A percentile compares a stretch with the other conserved stretches of the same genome.
Conservation (phyloP, 768 basidiomycete species). For the Psilocybe tampanensis region DNA sequence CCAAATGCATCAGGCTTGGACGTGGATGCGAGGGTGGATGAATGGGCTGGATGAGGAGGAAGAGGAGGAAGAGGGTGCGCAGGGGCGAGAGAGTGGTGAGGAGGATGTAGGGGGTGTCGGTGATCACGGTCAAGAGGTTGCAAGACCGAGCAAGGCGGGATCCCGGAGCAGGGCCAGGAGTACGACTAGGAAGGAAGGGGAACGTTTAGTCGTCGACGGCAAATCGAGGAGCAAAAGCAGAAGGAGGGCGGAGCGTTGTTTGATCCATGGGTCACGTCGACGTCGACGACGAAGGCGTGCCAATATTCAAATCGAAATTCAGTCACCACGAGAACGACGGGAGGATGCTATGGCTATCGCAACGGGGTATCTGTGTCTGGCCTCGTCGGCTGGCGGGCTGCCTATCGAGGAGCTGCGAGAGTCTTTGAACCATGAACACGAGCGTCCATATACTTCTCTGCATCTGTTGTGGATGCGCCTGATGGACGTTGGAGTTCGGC, state of each 20-base stretch:
- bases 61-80: neutral
- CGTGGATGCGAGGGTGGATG: neutral
- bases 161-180: neutral
- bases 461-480: neutral
- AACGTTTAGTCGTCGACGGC: neutral
- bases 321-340: constrained; percentile 6
- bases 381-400: neutral
- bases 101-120: neutral
- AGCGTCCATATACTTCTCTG: neutral
- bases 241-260: neutral
- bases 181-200: neutral
- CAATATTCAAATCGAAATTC: constrained; percentile 4
- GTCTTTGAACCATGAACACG: neutral
- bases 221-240: neutral
- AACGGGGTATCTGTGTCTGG: constrained; percentile 3
- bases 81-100: neutral
- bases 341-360: constrained; percentile 15
- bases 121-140: neutral
- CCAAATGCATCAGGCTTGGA: neutral
- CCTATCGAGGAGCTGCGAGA: neutral
- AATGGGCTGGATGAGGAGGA: neutral
- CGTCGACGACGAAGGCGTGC: neutral
- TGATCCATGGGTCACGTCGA: neutral
- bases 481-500: neutral
- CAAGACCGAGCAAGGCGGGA: neutral